Percentiles rank a stretch among this genome's conserved stretches.
These are phyloP conservation scores for Triticum urartu DNA, from an alignment of 176 grass and related monocot genomes.

Conservation along the genomic window DNA sequence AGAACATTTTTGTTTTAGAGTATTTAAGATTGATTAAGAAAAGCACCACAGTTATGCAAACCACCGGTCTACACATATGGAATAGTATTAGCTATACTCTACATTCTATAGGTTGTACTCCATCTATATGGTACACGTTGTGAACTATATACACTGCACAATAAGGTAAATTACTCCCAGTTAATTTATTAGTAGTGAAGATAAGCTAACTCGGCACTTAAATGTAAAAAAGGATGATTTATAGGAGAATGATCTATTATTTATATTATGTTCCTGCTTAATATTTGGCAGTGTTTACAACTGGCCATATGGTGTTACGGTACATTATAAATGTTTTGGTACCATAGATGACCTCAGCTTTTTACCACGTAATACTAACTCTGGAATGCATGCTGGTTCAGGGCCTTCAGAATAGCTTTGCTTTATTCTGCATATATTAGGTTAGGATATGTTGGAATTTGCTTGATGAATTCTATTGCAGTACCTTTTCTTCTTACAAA, in stretches of 20 bases:
- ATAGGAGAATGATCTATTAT: not conserved
- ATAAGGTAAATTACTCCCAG: not conserved
- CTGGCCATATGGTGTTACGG: not conserved
- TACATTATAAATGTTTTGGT: not conserved
- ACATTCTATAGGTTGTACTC: not conserved
- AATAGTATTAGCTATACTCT: not conserved
- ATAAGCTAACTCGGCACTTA: not conserved
- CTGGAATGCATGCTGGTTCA: not conserved
- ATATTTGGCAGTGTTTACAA: not conserved
- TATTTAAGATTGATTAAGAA: not conserved
- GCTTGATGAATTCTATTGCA: not conserved
- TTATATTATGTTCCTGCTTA: not conserved
- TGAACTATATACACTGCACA: not conserved
- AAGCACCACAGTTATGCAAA: not conserved
- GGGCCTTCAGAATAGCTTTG: not conserved
- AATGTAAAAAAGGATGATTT: not conserved
- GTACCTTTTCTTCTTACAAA: not conserved
- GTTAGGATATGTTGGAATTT: not conserved
- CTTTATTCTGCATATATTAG: conserved; percentile 20
- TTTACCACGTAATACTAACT: not conserved
- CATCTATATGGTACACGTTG: not conserved
- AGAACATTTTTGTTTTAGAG: not conserved
- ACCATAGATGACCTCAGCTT: not conserved
- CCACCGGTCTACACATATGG: no score
- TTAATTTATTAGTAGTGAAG: not conserved